A percentile compares a stretch with the other conserved stretches of the same genome.
These are phyloP conservation scores for Hypoxylon sp. DNA, from an alignment of 2,329 filamentous ascomycete genomes.

Conservation along the genomic window DNA sequence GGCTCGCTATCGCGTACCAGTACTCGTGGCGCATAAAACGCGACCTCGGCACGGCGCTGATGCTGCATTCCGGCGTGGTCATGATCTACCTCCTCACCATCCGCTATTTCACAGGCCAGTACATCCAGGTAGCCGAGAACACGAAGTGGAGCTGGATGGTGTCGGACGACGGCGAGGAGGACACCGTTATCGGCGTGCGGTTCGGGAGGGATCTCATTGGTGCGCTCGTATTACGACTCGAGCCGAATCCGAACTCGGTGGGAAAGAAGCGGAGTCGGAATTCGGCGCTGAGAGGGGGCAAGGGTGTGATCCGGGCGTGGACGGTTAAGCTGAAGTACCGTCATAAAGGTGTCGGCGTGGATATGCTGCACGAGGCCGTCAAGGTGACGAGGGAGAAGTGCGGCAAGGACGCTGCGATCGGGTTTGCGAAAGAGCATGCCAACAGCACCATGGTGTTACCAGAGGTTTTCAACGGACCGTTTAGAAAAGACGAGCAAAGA, in stretches of 20 bases:
- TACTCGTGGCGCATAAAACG: conserved; percentile 61
- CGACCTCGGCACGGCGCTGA: conserved; percentile 69
- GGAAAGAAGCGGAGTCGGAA: conserved; percentile 48
- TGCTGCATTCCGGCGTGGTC: conserved; percentile 72
- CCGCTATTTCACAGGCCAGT: conserved; percentile 72
- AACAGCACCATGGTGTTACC: conserved; percentile 77
- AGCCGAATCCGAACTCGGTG: conserved; percentile 56
- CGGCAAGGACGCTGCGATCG: conserved; percentile 75
- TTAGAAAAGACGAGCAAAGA: conserved; percentile 71
- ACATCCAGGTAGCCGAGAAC: conserved; percentile 73
- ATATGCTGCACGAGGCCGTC: conserved; percentile 81
- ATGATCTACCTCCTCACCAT: conserved; percentile 75
- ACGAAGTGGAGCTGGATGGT: conserved; percentile 74
- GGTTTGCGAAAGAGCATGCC: conserved; percentile 83
- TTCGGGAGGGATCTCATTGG: conserved; percentile 79
- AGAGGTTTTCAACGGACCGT: conserved; percentile 71
- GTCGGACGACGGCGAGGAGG: conserved; percentile 60
- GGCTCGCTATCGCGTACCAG: conserved; percentile 63
- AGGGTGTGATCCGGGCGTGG: conserved; percentile 84
- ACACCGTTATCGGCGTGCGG: conserved; percentile 75
- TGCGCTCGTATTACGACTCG: conserved; percentile 77
- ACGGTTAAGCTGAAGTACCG: conserved; percentile 80
- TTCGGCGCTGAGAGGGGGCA: conserved; percentile 68
- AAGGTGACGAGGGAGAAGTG: conserved; percentile 76
- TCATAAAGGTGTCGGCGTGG: conserved; percentile 78